phyloP scores from a whole-genome alignment of 352 stramenopile species.

The Globisporangium uncinulatum region DNA sequence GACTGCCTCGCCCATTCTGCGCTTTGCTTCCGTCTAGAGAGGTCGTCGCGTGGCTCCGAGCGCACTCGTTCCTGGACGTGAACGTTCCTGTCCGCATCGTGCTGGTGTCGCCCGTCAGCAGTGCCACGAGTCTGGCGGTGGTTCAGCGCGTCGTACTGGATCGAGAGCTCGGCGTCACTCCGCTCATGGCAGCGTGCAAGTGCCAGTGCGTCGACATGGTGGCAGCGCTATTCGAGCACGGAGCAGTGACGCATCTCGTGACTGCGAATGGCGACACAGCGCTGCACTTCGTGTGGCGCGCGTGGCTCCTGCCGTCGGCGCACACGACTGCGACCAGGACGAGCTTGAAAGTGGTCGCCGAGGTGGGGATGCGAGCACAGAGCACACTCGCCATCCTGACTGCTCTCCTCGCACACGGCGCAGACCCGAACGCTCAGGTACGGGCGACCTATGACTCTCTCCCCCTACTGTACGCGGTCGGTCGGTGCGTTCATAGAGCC shows the following conservation, averaged over 20 bases:
- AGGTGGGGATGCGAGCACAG: slow-evolving; percentile 26
- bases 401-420: slow-evolving; percentile 23
- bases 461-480: neutral
- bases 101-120: neutral
- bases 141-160: slow-evolving; percentile 12
- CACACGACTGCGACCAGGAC: slow-evolving; percentile 7
- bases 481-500: neutral
- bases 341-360: slow-evolving; percentile 24
- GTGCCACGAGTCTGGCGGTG: neutral
- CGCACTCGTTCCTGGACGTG: slow-evolving; percentile 59
- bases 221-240: slow-evolving; percentile 36
- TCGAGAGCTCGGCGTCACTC: slow-evolving; percentile 41
- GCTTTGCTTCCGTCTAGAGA: slow-evolving; percentile 25
- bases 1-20: too few species aligned
- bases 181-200: slow-evolving; percentile 64
- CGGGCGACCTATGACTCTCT: neutral
- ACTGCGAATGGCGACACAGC: slow-evolving; percentile 68
- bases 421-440: slow-evolving; percentile 55
- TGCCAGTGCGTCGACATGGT: slow-evolving; percentile 47
- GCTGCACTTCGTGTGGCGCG: slow-evolving; percentile 54
- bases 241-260: slow-evolving; percentile 35
- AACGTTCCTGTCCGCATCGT: slow-evolving; percentile 42
- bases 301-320: slow-evolving; percentile 22
- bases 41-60: slow-evolving; percentile 49
- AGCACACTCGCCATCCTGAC: slow-evolving; percentile 34